Evolutionary conservation across 2,329 filamentous ascomycete species (phyloP).

Genomic region (Fusarium illudens): DNA sequence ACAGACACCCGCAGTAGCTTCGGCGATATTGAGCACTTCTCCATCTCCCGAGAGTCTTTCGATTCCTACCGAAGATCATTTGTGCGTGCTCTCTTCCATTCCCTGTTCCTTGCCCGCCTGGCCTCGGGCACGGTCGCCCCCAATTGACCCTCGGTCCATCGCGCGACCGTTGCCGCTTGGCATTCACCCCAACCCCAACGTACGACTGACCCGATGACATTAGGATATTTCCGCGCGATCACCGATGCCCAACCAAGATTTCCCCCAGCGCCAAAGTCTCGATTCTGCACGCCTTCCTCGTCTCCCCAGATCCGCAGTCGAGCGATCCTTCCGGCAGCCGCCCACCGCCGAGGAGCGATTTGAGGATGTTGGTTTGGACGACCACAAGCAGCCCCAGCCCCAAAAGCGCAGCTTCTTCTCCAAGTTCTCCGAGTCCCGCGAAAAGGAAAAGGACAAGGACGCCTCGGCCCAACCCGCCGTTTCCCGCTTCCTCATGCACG

Average conservation of each 20-base stretch:
- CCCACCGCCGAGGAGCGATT: conserved; percentile 82
- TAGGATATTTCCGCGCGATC: conserved; percentile 92
- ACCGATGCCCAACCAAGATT: conserved; percentile 70
- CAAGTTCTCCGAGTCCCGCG: conserved; percentile 70
- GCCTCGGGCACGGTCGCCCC: not conserved
- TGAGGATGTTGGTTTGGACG: conserved; percentile 90
- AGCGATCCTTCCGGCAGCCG: conserved; percentile 66
- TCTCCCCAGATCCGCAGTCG: conserved; percentile 68
- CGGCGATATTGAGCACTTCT: conserved; percentile 90
- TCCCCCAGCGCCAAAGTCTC: conserved; percentile 77
- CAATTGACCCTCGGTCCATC: not conserved
- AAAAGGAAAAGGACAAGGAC: too few species aligned
- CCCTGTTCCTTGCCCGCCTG: not conserved
- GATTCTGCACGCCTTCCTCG: conserved; percentile 76
- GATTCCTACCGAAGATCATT: conserved; percentile 97
- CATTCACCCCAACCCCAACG: not conserved
- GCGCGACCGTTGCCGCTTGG: not conserved
- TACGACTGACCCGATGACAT: conserved; percentile 29
- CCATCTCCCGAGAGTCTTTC: conserved; percentile 95
- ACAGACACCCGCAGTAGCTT: conserved; percentile 68
- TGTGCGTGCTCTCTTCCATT: conserved; percentile 62
- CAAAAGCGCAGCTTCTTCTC: conserved; percentile 78
- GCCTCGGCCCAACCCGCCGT: conserved; percentile 50
- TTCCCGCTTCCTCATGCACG: conserved; percentile 72
- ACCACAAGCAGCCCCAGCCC: conserved; percentile 59